phyloP scores from a whole-genome alignment of 805 yeast genomes.

The Lipomyces orientalis region DNA sequence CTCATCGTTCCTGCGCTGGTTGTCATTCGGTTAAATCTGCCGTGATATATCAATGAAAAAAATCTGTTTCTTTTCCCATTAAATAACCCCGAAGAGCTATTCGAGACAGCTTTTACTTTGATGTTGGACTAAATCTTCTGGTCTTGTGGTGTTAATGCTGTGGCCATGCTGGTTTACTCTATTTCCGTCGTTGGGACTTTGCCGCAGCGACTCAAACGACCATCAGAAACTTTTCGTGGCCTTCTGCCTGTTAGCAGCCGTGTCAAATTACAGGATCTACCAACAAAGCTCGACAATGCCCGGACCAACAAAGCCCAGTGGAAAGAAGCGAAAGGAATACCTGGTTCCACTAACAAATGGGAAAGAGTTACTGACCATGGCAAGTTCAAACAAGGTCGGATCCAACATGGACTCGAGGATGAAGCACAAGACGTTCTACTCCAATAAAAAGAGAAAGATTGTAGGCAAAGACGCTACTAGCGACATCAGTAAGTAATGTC shows the following conservation, averaged over 20 bases:
- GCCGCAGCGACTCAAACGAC: not conserved
- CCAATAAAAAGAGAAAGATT: slow-evolving; percentile 13
- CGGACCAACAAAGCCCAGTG: not conserved
- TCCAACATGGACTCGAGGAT: not conserved
- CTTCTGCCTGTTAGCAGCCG: not conserved
- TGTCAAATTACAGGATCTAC: not conserved
- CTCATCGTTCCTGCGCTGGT: not conserved
- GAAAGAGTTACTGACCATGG: not conserved
- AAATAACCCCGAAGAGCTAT: not conserved
- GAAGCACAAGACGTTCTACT: not conserved
- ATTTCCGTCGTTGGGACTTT: not conserved
- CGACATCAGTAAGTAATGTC: not conserved
- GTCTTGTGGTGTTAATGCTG: too few species aligned
- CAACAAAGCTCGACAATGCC: not conserved
- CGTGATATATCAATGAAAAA: not conserved
- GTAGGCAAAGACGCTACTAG: slow-evolving; percentile 13
- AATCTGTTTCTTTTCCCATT: not conserved
- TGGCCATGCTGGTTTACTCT: not conserved
- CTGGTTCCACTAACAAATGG: slow-evolving; percentile 1
- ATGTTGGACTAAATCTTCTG: not conserved
- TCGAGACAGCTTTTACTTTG: not conserved
- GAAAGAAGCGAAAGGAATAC: slow-evolving; percentile 11
- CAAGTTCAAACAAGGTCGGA: not conserved
- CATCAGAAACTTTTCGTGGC: not conserved
- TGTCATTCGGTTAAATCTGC: not conserved